phyloP scores from a whole-genome alignment of 352 stramenopile genomes.

The Pythium dissotocum region DNA sequence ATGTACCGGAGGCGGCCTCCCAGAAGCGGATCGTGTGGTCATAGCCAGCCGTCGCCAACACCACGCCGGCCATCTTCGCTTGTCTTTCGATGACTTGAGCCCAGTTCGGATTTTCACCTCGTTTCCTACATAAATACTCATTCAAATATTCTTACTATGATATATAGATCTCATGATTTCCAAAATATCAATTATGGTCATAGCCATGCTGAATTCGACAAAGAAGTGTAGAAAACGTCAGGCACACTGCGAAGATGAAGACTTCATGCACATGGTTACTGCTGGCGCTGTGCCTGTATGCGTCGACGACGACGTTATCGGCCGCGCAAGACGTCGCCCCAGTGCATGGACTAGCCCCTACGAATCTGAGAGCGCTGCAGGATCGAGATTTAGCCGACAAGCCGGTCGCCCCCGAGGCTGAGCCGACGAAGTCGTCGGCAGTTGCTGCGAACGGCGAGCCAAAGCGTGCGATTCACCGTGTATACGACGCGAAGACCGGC shows the following conservation, averaged over 20 bases:
- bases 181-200: background rate
- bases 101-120: background rate
- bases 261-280: constrained; percentile 9
- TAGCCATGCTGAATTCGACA: background rate
- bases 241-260: constrained; percentile 18
- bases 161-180: background rate
- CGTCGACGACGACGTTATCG: background rate
- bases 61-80: constrained; percentile 83
- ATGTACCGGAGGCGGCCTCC: constrained; percentile 95
- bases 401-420: background rate
- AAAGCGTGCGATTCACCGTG: constrained; percentile 39
- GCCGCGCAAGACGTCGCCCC: background rate
- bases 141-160: background rate
- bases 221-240: constrained; percentile 11
- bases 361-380: constrained; percentile 10
- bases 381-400: constrained; percentile 6
- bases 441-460: constrained; percentile 30
- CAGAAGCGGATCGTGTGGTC: constrained; percentile 99
- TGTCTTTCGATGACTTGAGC: background rate
- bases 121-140: background rate
- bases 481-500: constrained; percentile 64
- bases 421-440: background rate
- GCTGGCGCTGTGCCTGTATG: constrained; percentile 23
- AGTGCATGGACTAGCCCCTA: background rate
- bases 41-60: constrained; percentile 96